phyloP scores from a whole-genome alignment of 2,329 filamentous ascomycete genomes.

The Penicillium brevicompactum region DNA sequence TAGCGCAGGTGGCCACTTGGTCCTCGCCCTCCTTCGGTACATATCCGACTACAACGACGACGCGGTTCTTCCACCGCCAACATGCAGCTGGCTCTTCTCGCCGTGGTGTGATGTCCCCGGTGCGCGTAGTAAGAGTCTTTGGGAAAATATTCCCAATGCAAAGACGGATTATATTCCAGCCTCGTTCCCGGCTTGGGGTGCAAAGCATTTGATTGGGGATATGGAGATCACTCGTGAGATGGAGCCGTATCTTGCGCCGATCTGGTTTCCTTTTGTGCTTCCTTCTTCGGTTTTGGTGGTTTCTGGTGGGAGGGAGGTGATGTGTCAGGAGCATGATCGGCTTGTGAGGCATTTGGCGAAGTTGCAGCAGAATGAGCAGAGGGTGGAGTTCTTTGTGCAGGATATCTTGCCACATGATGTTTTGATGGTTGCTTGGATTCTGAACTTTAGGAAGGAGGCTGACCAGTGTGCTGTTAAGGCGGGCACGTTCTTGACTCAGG shows the following conservation, averaged over 20 bases:
- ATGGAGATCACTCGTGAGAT: not conserved
- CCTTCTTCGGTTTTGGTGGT: conserved; percentile 6
- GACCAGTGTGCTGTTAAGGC: conserved; percentile 2
- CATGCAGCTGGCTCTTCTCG: conserved; percentile 19
- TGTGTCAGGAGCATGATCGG: conserved; percentile 12
- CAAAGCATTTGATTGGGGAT: conserved; percentile 5
- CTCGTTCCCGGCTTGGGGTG: conserved; percentile 6
- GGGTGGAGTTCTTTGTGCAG: conserved; percentile 11
- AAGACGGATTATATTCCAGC: conserved; percentile 4
- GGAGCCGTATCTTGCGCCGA: conserved; percentile 3
- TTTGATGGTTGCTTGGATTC: conserved; percentile 8
- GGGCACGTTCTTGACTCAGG: conserved; percentile 2
- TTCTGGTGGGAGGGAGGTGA: conserved; percentile 8
- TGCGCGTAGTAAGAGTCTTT: conserved; percentile 5
- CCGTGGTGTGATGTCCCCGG: conserved; percentile 15
- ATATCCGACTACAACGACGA: conserved; percentile 10
- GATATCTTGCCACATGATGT: conserved; percentile 5
- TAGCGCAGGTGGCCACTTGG: conserved; percentile 23
- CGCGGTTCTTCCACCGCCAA: conserved; percentile 7
- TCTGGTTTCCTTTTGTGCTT: conserved; percentile 4
- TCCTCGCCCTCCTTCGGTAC: conserved; percentile 23
- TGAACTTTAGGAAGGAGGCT: conserved; percentile 8
- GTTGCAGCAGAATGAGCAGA: conserved; percentile 7
- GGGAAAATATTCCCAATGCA: conserved; percentile 7
- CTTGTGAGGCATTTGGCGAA: conserved; percentile 4